Evolutionary conservation across 2,329 filamentous ascomycete genomes (phyloP), one percentile per base, ranked within the genome.

Genomic region (Aspergillus tamarii): DNA sequence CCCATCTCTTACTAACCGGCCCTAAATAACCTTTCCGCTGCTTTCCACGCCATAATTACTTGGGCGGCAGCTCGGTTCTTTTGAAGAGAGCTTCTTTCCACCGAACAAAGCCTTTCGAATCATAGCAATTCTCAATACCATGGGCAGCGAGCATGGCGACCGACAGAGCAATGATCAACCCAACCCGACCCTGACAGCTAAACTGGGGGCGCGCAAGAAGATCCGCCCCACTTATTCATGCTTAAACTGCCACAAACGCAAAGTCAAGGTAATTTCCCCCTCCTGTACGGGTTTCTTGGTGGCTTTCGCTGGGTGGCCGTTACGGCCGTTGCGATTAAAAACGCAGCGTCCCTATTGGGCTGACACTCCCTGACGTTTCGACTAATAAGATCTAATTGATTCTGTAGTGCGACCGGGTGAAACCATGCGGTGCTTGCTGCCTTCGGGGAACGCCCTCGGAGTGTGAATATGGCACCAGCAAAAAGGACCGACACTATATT

Each of bases 381-480:
- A 26, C 52, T 56, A 32, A 46, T 36, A 57, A 58, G 10, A 57
- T 30, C 30, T 55, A 23, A 21, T 26, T 4, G 32, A 28, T 45
- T 39, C 12, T 32, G 32, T 53, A 74, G 73, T 75, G 73, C 57
- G 73, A 75, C 58, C 67, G 73, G 32, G 72, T 74, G 32, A 74
- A 73, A 61, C 73, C 73, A 41, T 75, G 73, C 36, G 66, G 73
- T 50, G 70, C 73, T 26, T 75, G 73, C 46, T 74, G 73, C 63
- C 60, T 73, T 8, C 72, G 72, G 36, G 73, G 73, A 12, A 69
- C 69, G 1, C 73, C 73, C 16, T 72, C 69, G 14, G 72, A 74
- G 57, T 75, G 73, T 53, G 72, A 75, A 69, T 75, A 74, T 63
- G 70, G 70, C 45, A 70, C 66, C 30, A 74, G 65, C 63, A 74